Percentiles rank a stretch among this genome's conserved stretches.
These are phyloP conservation scores for Emmonsia crescens DNA, from an alignment of 2,329 filamentous ascomycete genomes.

Conservation along the genomic window DNA sequence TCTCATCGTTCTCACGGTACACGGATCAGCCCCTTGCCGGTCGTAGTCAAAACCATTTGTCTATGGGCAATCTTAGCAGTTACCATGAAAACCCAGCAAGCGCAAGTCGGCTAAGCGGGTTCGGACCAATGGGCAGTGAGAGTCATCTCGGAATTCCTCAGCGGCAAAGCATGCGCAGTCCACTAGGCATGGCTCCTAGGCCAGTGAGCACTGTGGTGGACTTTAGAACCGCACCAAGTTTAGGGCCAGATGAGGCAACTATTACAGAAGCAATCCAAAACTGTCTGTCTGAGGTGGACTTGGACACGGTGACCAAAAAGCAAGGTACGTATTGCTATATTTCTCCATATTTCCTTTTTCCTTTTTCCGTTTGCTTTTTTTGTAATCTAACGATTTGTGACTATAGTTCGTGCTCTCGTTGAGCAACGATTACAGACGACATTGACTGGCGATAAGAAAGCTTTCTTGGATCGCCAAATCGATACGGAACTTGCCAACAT, in stretches of 20 bases:
- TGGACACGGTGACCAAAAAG: conserved; percentile 98
- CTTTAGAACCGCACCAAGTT: conserved; percentile 43
- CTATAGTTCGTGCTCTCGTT: conserved; percentile 63
- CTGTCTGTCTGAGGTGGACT: conserved; percentile 76
- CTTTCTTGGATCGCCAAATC: conserved; percentile 86
- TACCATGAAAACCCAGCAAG: conserved; percentile 36
- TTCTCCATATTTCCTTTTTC: background rate
- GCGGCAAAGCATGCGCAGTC: conserved; percentile 35
- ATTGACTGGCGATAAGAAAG: conserved; percentile 70
- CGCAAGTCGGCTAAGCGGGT: conserved; percentile 33
- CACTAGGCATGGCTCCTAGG: conserved; percentile 36
- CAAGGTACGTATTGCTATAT: conserved; percentile 46
- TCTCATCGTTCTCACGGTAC: conserved; percentile 55
- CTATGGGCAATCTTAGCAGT: conserved; percentile 45
- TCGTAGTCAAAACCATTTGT: conserved; percentile 44
- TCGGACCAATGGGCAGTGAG: conserved; percentile 35
- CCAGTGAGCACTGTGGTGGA: conserved; percentile 46
- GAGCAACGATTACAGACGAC: conserved; percentile 91
- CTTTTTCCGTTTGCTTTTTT: background rate
- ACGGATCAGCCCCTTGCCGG: conserved; percentile 46
- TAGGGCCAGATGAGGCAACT: conserved; percentile 63
- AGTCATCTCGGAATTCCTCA: conserved; percentile 31
- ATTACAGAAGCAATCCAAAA: conserved; percentile 77
- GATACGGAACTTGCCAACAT: conserved; percentile 89
- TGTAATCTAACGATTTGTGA: conserved; percentile 4